These are phyloP conservation scores for Cicer judaicum DNA, from an alignment of 306 rosid genomes.

Conservation along the genomic window DNA sequence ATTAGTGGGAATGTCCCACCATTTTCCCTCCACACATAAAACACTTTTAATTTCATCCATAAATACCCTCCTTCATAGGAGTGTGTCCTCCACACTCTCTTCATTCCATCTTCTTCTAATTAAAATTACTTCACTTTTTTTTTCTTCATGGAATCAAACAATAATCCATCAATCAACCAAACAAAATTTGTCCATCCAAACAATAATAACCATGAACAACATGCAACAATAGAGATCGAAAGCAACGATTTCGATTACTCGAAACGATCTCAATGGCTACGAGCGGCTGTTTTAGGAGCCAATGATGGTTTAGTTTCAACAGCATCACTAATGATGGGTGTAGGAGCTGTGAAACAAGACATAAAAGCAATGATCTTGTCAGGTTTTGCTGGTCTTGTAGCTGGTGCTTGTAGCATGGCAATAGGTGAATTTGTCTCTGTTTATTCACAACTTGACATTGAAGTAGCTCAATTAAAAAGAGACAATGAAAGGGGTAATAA, in stretches of 20 bases:
- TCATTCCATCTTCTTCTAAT: background rate
- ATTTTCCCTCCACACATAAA: slow-evolving; percentile 28
- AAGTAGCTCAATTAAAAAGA: slow-evolving; percentile 52
- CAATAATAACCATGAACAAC: slow-evolving; percentile 44
- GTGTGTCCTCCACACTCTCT: slow-evolving; percentile 79
- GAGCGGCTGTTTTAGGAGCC: slow-evolving; percentile 56
- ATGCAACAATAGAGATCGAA: slow-evolving; percentile 40
- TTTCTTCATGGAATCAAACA: slow-evolving; percentile 51
- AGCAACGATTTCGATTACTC: slow-evolving; percentile 50
- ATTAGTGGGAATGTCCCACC: slow-evolving; percentile 58
- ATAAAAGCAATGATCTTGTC: slow-evolving; percentile 52
- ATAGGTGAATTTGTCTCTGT: slow-evolving; percentile 60
- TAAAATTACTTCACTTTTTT: too few species aligned
- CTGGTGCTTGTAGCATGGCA: slow-evolving; percentile 62
- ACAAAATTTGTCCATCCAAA: slow-evolving; percentile 46
- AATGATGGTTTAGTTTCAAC: slow-evolving; percentile 58
- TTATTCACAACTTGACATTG: slow-evolving; percentile 53
- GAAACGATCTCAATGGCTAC: slow-evolving; percentile 55
- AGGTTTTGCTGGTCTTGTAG: slow-evolving; percentile 56
- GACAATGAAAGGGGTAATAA: slow-evolving; percentile 26
- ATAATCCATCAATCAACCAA: slow-evolving; percentile 47
- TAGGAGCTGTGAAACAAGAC: slow-evolving; percentile 58
- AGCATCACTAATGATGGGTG: slow-evolving; percentile 56
- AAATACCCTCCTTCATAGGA: slow-evolving; percentile 63
- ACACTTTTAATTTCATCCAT: slow-evolving; percentile 49